phyloP scores from a whole-genome alignment of 208 protist genomes.

The Novymonas esmeraldas region DNA sequence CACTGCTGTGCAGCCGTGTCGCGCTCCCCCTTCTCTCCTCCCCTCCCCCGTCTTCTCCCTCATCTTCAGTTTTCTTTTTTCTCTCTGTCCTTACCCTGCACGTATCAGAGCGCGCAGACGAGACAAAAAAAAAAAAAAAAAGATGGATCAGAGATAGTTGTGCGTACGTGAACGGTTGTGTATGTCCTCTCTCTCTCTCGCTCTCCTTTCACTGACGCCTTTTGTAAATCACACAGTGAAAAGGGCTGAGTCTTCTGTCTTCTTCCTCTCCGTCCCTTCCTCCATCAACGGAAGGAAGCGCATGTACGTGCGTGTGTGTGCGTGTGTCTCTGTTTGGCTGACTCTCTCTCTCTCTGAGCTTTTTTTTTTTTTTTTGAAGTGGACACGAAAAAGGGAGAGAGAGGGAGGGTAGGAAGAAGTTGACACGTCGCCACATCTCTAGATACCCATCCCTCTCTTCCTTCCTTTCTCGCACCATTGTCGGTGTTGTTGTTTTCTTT shows the following conservation, averaged over 20 bases:
- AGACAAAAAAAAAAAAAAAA: not conserved
- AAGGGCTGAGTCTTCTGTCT: too few species aligned
- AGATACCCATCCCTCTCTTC: not conserved
- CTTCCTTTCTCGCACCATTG: not conserved
- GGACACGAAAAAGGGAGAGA: too few species aligned
- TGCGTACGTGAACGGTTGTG: too few species aligned
- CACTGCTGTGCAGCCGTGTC: too few species aligned
- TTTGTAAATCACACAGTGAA: too few species aligned
- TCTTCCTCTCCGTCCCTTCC: too few species aligned
- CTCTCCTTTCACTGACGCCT: too few species aligned
- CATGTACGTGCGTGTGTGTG: not conserved
- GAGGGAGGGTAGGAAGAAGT: not conserved
- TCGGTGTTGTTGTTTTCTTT: not conserved
- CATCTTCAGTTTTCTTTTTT: not conserved
- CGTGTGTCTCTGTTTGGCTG: not conserved
- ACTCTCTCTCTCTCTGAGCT: not conserved
- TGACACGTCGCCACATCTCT: not conserved
- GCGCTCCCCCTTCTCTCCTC: too few species aligned
- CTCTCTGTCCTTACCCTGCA: slow-evolving; percentile 1
- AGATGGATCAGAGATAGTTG: too few species aligned
- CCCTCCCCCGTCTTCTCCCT: not conserved
- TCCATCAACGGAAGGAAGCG: not conserved
- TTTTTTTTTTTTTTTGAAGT: not conserved
- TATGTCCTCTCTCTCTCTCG: too few species aligned
- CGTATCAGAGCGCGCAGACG: not conserved